Conservation (phyloP, 2,329 filamentous ascomycete species). For the Juglanconis juglandina region DNA sequence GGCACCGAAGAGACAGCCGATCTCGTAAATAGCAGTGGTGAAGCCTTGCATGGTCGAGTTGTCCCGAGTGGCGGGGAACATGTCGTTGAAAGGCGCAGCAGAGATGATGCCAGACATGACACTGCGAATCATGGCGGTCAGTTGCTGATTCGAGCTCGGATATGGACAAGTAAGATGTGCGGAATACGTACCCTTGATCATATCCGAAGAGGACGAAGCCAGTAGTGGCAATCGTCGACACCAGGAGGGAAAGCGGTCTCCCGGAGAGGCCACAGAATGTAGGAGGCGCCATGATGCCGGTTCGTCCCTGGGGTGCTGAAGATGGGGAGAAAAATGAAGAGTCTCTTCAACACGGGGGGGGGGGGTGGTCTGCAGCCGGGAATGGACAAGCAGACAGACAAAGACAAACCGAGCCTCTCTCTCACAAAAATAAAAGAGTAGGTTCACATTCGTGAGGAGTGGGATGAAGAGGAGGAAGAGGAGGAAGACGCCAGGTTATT, state of each 20-base stretch:
- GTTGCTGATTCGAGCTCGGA: constrained; percentile 2
- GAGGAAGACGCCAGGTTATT: not conserved
- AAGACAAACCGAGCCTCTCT: not conserved
- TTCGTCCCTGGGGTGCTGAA: not conserved
- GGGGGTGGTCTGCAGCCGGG: not conserved
- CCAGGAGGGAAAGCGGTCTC: constrained; percentile 50
- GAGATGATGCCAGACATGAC: constrained; percentile 54
- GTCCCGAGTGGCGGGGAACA: constrained; percentile 41
- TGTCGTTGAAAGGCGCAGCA: constrained; percentile 45
- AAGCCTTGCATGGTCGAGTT: constrained; percentile 45
- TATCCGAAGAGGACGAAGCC: constrained; percentile 61
- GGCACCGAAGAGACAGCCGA: constrained; percentile 43
- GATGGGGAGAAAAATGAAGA: not conserved
- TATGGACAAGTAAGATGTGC: not conserved
- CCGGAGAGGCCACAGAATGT: constrained; percentile 59
- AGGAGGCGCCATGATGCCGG: constrained; percentile 33
- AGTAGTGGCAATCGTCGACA: constrained; percentile 62
- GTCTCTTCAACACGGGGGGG: not conserved
- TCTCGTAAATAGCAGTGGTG: constrained; percentile 47
- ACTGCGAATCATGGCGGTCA: constrained; percentile 22
- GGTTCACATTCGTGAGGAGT: not conserved
- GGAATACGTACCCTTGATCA: constrained; percentile 43
- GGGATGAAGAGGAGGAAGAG: not conserved
- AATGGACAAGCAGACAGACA: not conserved
- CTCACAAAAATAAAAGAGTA: not conserved